Evolutionary conservation across 2,329 filamentous ascomycete species (phyloP), one percentile per base, ranked within the genome.

Genomic region (Arthrocladium fulminans): DNA sequence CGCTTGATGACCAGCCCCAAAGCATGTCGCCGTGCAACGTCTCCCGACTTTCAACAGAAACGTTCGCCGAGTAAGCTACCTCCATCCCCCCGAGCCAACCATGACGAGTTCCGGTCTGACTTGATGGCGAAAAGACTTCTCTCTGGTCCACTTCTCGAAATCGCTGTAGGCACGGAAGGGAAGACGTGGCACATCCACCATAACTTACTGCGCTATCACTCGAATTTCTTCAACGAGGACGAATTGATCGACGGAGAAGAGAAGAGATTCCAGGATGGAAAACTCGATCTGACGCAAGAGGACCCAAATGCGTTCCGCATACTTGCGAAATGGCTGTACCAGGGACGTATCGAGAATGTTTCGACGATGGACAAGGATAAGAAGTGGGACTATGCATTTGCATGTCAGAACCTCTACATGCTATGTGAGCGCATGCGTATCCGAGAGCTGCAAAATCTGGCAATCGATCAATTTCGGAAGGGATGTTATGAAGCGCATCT

Each of bases 321-420:
- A 50, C 65, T 77, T 13, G 72, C 76, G 4, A 76, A 76, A 60
- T 77, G 73, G 73, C 65, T 77, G 7, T 77, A 77, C 48, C 74
- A 76, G 58, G 74, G 74, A 45, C 68, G 63, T 38, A 67, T 76
- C 40, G 72, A 76, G 51, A 69, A 75, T 52, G 68, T 72, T 17
- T 69, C 68, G 3, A 63, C 67, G 40, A 61, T 74, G 54, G 25
- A 62, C 63, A 68, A 47, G 64, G 67, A 69, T 40, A 65, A 69
- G 51, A 74, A 76, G 59, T 77, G 75, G 65, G 71, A 74, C 12
- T 71, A 76, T 54, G 74, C 74, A 6, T 73, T 73, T 32, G 69
- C 67, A 45, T 76, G 73, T 55, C 70, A 76, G 59, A 73, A 72
- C 59, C 66, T 77, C 23, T 74, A 76, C 52, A 57, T 73, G 23